Evolutionary conservation across 2,329 filamentous ascomycete species (phyloP).

Genomic region (Sarocladiaceae sp.): DNA sequence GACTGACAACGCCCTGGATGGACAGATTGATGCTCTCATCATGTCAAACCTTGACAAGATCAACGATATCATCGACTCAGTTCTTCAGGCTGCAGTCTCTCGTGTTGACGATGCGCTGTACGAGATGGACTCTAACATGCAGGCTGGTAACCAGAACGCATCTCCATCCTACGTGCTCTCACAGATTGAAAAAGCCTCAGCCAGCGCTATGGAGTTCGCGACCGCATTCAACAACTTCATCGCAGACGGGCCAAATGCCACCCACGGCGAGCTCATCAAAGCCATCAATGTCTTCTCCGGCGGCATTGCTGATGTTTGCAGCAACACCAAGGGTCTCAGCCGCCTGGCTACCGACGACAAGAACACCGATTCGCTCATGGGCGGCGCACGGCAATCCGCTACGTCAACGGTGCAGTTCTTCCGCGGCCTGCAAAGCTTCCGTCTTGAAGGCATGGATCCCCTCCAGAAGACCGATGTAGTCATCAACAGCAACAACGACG

Average conservation of each 20-base stretch:
- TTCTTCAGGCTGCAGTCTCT: constrained; percentile 86
- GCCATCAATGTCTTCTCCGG: constrained; percentile 87
- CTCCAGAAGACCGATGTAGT: constrained; percentile 95
- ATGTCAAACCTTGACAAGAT: constrained; percentile 87
- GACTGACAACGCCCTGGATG: constrained; percentile 77
- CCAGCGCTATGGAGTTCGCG: constrained; percentile 93
- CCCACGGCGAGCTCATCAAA: constrained; percentile 87
- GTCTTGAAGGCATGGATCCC: constrained; percentile 83
- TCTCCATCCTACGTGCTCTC: constrained; percentile 92
- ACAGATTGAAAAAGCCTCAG: constrained; percentile 93
- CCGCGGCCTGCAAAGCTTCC: constrained; percentile 88
- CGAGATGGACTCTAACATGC: constrained; percentile 96
- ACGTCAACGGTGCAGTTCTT: constrained; percentile 91
- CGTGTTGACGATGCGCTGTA: constrained; percentile 96
- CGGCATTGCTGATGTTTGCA: constrained; percentile 87
- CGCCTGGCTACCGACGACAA: constrained; percentile 93
- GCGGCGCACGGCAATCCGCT: constrained; percentile 78
- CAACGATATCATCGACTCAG: constrained; percentile 95
- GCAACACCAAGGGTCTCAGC: constrained; percentile 92
- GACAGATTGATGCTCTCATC: constrained; percentile 86
- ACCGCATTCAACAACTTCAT: constrained; percentile 99
- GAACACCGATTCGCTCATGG: constrained; percentile 82
- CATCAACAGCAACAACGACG: constrained; percentile 95
- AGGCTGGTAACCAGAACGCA: constrained; percentile 97
- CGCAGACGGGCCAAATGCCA: constrained; percentile 88